Base-by-base conservation (phyloP, 2,329 filamentous ascomycete genomes). In the Helminthosporium solani region DNA sequence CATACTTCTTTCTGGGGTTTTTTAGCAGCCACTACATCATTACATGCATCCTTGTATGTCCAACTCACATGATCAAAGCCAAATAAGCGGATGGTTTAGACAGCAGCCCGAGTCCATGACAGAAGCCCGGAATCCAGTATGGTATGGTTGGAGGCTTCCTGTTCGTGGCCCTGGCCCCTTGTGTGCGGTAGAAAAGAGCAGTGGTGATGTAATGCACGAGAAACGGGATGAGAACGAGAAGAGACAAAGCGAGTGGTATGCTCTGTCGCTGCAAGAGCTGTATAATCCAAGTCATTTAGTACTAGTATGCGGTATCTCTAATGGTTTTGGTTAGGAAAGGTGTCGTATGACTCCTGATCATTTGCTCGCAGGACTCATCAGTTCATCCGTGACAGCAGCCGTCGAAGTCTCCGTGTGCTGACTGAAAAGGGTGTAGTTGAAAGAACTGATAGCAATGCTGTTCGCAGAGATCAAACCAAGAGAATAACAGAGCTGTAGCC, bases 171-270 rank as follows among this genome's bases (percentile, higher is more conserved):
- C 34, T 55, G 27, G 47, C 57, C 8, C 57, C 54, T 0, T 44
- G 18, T 34, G 23, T 53, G 21, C 49, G 54, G 33, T 54, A 54
- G 33, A 66, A 63, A 6, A 52, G 7, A 1, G 33, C 15, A 7
- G 54, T 56, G 12, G 60, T 56, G n/a, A 56, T 30, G 39, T 60
- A 57, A 16, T 57, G 59, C 14, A 50, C 61, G n/a, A 61, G 38
- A 23, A 60, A 52, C 14, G 61, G 60, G 7, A 54, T 33, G n/a
- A 39, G 9, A 11, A 42, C 27, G 19, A 49, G 7, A 39, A 39
- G 20, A 35, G 35, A 33, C 15, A 44, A 7, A 27, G 18, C 27
- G 15, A 40, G 27, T 9, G 38, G 38, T 20, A 40, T n/a, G 25
- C n/a, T 21, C 18, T 40, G 38, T 9, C 38, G 38, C 25, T 40